A percentile compares a stretch with the other conserved stretches of the same genome.
These are phyloP conservation scores for Ceratobasidium sp. DNA, from an alignment of 1,284 basidiomycete genomes.

Conservation along the genomic window DNA sequence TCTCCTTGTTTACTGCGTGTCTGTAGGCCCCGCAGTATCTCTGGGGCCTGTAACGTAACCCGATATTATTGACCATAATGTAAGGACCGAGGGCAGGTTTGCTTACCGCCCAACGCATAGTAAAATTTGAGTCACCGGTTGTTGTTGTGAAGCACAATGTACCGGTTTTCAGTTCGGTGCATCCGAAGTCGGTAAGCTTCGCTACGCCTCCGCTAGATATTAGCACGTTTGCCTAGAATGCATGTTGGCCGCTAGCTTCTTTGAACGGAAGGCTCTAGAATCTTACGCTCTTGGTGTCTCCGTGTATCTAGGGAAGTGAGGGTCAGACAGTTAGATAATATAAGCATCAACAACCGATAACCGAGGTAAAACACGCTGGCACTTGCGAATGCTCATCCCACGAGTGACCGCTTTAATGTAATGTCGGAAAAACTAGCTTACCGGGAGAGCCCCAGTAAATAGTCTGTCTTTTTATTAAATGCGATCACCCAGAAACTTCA, in stretches of 20 bases:
- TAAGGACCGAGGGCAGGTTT: too few species aligned
- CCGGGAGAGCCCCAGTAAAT: too few species aligned
- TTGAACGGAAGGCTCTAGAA: neutral
- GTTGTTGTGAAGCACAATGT: neutral
- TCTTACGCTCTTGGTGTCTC: neutral
- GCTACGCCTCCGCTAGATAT: neutral
- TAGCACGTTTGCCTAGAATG: slow-evolving; percentile 12
- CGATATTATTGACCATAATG: too few species aligned
- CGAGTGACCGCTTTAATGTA: too few species aligned
- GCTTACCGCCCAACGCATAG: slow-evolving; percentile 13
- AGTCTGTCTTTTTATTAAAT: too few species aligned
- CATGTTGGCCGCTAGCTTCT: neutral
- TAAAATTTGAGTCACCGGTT: neutral
- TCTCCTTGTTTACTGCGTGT: neutral
- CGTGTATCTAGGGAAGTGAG: neutral
- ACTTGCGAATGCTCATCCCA: too few species aligned
- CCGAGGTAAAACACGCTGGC: too few species aligned
- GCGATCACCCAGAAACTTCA: too few species aligned
- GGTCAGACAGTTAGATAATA: too few species aligned
- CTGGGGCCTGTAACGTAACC: neutral
- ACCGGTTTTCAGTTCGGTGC: neutral
- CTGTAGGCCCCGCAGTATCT: neutral
- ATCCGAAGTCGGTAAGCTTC: slow-evolving; percentile 12
- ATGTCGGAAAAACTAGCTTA: too few species aligned
- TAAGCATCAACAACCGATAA: neutral